Evolutionary conservation across 140 eudicot species (phyloP).

Genomic region (Flaveria floridana): DNA sequence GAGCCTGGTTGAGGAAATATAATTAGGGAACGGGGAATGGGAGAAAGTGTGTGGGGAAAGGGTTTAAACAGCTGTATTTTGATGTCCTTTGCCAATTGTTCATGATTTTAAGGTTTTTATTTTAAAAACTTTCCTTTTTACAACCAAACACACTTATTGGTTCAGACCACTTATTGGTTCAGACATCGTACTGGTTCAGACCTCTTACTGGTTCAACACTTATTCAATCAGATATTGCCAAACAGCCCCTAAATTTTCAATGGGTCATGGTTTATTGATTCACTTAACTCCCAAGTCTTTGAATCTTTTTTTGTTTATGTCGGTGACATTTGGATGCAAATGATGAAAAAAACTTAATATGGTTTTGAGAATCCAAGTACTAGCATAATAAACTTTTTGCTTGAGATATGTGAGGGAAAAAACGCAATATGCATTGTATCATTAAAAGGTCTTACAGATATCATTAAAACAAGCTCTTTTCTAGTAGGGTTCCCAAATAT

Average conservation of each 20-base stretch:
- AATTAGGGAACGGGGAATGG: background rate
- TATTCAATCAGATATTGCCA: too few relatives aligned
- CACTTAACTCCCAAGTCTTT: background rate
- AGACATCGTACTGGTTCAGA: too few relatives aligned
- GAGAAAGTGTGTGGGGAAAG: too few relatives aligned
- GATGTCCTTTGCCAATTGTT: too few relatives aligned
- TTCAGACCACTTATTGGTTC: too few relatives aligned
- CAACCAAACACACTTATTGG: too few relatives aligned
- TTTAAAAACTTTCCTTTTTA: too few relatives aligned
- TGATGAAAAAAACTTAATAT: background rate
- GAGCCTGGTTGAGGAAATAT: conserved; percentile 9
- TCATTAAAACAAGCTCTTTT: background rate
- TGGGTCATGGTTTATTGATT: background rate
- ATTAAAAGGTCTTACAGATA: too few relatives aligned
- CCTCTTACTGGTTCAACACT: too few relatives aligned
- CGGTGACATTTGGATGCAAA: conserved; percentile 6
- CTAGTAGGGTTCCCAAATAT: conserved; percentile 1
- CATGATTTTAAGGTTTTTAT: too few relatives aligned
- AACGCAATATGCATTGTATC: background rate
- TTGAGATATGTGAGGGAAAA: background rate
- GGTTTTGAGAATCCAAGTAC: background rate
- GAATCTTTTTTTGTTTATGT: background rate
- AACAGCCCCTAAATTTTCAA: background rate
- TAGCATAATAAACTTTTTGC: background rate
- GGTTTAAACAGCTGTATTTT: too few relatives aligned